Evolutionary conservation across 305 asterid species (phyloP).

Genomic region (Fraxinus sp.): DNA sequence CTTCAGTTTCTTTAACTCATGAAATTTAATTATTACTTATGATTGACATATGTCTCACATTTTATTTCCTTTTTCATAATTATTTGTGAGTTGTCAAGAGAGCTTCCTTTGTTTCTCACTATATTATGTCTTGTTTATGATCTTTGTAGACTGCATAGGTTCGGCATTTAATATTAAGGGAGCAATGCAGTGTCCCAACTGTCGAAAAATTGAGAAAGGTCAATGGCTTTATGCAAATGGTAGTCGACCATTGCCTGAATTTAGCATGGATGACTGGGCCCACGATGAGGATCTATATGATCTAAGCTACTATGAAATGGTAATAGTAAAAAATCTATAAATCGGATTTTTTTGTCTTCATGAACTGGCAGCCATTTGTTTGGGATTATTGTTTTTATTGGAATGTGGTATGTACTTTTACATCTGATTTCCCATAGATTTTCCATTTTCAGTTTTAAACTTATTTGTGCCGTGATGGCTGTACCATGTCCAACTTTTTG

Average conservation of each 20-base stretch:
- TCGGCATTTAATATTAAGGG: slow-evolving; percentile 83
- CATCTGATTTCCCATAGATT: background rate
- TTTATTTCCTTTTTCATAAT: background rate
- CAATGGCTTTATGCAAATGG: slow-evolving; percentile 86
- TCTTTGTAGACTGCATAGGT: slow-evolving; percentile 74
- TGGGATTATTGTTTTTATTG: background rate
- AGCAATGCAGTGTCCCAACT: slow-evolving; percentile 92
- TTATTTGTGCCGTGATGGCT: background rate
- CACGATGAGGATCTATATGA: slow-evolving; percentile 82
- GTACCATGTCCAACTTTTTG: background rate
- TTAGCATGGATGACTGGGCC: slow-evolving; percentile 73
- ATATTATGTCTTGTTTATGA: slow-evolving; percentile 12
- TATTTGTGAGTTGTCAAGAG: background rate
- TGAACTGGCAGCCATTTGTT: background rate
- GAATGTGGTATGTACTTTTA: background rate
- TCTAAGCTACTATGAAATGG: slow-evolving; percentile 72
- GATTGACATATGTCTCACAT: background rate
- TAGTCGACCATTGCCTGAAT: slow-evolving; percentile 63
- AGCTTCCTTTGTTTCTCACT: background rate
- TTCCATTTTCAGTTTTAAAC: background rate
- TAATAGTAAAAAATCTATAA: slow-evolving; percentile 19
- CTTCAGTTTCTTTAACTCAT: background rate
- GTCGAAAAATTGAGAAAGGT: slow-evolving; percentile 86
- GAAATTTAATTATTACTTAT: background rate
- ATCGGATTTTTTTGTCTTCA: background rate